A percentile compares a stretch with the other conserved stretches of the same genome.
These are phyloP conservation scores for Parmales sp. DNA, from an alignment of 108 stramenopile species.

Conservation along the genomic window DNA sequence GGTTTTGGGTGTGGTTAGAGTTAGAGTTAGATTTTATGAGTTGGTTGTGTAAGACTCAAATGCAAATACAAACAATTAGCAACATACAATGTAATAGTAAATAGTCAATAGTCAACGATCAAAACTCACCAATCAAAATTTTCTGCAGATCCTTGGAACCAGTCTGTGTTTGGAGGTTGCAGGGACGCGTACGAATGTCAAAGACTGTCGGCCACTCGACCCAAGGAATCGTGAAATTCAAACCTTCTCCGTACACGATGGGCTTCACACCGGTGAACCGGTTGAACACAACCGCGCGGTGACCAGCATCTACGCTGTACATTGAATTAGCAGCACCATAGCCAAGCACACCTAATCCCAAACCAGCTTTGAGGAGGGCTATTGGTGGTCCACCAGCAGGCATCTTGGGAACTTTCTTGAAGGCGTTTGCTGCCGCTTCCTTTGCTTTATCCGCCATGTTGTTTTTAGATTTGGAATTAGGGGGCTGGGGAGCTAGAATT, in stretches of 20 bases:
- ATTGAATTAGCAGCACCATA: slow-evolving; percentile 86
- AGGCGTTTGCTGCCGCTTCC: slow-evolving; percentile 63
- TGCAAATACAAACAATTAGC: too few relatives aligned
- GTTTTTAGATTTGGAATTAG: background rate
- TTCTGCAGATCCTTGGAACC: slow-evolving; percentile 98
- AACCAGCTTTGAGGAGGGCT: slow-evolving; percentile 60
- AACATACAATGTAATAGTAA: too few relatives aligned
- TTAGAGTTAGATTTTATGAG: too few relatives aligned
- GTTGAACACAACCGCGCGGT: slow-evolving; percentile 93
- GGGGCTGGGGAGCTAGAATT: too few relatives aligned
- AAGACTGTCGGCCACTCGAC: slow-evolving; percentile 90
- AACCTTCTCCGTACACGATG: slow-evolving; percentile 78
- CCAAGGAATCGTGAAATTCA: slow-evolving; percentile 97
- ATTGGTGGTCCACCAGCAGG: slow-evolving; percentile 52
- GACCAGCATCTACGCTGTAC: slow-evolving; percentile 83
- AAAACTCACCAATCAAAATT: slow-evolving; percentile 98
- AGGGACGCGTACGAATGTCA: slow-evolving; percentile 92
- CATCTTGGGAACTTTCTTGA: slow-evolving; percentile 58
- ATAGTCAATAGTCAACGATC: too few relatives aligned
- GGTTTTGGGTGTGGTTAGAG: too few relatives aligned
- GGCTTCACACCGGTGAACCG: slow-evolving; percentile 86
- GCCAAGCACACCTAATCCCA: slow-evolving; percentile 63
- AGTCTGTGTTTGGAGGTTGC: slow-evolving; percentile 85
- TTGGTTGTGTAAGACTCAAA: too few relatives aligned
- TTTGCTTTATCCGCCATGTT: slow-evolving; percentile 66